These are phyloP conservation scores for Silene coronaria DNA, from an alignment of 179 eudicot genomes.

Conservation along the genomic window DNA sequence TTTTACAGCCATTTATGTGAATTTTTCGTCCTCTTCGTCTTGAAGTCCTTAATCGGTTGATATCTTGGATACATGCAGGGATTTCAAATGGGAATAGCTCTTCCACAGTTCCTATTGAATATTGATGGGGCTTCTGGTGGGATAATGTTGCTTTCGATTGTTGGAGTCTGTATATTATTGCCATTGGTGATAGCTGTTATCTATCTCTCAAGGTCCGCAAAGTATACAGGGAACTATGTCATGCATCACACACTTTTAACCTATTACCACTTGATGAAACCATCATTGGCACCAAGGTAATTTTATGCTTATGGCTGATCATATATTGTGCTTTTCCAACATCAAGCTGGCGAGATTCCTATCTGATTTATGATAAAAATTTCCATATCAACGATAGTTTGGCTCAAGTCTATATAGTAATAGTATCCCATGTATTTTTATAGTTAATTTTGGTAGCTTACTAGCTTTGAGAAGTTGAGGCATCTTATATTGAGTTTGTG, in stretches of 20 bases:
- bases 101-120: constrained; percentile 75
- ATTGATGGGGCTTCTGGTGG: constrained; percentile 90
- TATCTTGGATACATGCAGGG: constrained; percentile 45
- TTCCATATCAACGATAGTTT: background rate
- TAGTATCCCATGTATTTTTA: background rate
- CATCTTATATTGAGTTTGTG: background rate
- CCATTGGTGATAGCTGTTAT: constrained; percentile 76
- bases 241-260: constrained; percentile 77
- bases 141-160: constrained; percentile 68
- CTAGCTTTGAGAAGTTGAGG: background rate
- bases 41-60: background rate
- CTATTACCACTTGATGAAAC: constrained; percentile 74
- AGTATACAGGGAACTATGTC: constrained; percentile 81
- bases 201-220: constrained; percentile 73
- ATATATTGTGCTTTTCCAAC: background rate
- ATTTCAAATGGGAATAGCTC: constrained; percentile 95
- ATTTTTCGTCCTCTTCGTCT: background rate
- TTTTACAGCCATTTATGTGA: background rate
- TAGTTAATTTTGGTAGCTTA: background rate
- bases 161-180: constrained; percentile 79
- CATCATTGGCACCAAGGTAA: constrained; percentile 89
- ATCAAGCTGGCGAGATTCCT: background rate
- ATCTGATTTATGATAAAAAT: background rate
- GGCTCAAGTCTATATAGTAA: background rate
- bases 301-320: background rate